Conservation (phyloP, 306 rosid species). For the Geum urbanum region DNA sequence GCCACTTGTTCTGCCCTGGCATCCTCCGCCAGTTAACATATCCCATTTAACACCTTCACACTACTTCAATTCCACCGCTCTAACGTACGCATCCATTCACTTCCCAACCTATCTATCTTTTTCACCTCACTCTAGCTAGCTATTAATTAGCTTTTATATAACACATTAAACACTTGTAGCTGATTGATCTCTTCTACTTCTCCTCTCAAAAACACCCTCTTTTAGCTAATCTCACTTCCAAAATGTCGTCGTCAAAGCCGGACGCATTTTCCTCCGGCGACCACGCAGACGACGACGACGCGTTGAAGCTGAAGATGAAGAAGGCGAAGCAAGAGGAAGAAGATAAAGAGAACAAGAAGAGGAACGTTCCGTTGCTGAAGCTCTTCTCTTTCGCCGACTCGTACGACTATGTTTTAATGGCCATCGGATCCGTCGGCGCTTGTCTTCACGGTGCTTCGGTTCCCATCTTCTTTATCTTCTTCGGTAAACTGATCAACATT, state of each 20-base stretch:
- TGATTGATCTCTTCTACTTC: not conserved
- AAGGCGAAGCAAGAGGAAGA: conserved; percentile 21
- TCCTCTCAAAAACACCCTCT: not conserved
- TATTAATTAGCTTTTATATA: not conserved
- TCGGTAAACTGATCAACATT: conserved; percentile 78
- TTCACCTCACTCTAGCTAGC: not conserved
- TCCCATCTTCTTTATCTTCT: conserved; percentile 90
- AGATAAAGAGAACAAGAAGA: conserved; percentile 32
- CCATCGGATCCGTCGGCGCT: conserved; percentile 75
- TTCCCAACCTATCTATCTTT: not conserved
- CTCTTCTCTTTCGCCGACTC: conserved; percentile 75
- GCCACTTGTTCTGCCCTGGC: not conserved
- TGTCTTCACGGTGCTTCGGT: conserved; percentile 87
- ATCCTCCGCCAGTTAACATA: too few relatives aligned
- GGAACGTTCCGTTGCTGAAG: conserved; percentile 54
- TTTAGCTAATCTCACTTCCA: not conserved
- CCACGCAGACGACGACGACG: not conserved
- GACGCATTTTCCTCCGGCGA: conserved; percentile 7
- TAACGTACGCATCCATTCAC: not conserved
- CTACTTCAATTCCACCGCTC: conserved; percentile 1
- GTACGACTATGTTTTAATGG: conserved; percentile 66
- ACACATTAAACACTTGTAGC: not conserved
- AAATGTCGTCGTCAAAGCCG: conserved; percentile 1
- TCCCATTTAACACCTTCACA: not conserved
- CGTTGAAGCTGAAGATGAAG: conserved; percentile 18